Percentiles rank a stretch among this genome's conserved stretches.
phyloP scores from a whole-genome alignment of 2,329 filamentous ascomycete genomes.

The Penicillium palitans region DNA sequence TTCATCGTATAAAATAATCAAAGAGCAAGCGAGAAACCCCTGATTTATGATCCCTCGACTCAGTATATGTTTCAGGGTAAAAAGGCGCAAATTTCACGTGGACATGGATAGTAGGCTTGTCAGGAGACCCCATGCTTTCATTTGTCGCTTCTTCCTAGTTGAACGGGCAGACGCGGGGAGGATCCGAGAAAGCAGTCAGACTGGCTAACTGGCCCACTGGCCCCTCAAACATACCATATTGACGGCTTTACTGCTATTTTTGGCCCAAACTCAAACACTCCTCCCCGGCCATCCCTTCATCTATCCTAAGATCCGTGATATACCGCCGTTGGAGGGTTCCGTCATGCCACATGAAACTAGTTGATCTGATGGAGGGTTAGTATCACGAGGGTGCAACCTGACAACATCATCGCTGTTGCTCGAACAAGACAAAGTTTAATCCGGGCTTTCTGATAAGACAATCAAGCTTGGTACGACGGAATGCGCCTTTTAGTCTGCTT shows the following conservation, averaged over 20 bases:
- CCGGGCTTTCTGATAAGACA: neutral
- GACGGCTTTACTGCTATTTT: conserved; percentile 14
- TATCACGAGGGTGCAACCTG: conserved; percentile 17
- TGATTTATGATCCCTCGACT: neutral
- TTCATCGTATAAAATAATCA: neutral
- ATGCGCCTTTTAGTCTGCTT: neutral
- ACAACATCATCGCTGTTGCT: conserved; percentile 3
- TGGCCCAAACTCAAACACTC: conserved; percentile 11
- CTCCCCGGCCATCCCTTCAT: neutral
- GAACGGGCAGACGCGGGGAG: conserved; percentile 8
- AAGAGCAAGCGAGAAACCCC: neutral
- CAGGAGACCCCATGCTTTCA: conserved; percentile 24
- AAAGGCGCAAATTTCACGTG: neutral
- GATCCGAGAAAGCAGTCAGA: conserved; percentile 14
- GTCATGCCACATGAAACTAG: neutral
- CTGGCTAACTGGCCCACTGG: neutral
- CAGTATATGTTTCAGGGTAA: neutral
- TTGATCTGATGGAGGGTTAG: neutral
- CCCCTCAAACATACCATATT: neutral
- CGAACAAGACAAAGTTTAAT: neutral
- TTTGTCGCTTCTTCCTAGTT: conserved; percentile 13
- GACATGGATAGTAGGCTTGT: conserved; percentile 7
- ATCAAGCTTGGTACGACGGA: conserved; percentile 5
- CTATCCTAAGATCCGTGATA: neutral
- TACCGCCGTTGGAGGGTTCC: neutral